Base-by-base conservation (phyloP, 768 basidiomycete species). In the Mycena venus region DNA sequence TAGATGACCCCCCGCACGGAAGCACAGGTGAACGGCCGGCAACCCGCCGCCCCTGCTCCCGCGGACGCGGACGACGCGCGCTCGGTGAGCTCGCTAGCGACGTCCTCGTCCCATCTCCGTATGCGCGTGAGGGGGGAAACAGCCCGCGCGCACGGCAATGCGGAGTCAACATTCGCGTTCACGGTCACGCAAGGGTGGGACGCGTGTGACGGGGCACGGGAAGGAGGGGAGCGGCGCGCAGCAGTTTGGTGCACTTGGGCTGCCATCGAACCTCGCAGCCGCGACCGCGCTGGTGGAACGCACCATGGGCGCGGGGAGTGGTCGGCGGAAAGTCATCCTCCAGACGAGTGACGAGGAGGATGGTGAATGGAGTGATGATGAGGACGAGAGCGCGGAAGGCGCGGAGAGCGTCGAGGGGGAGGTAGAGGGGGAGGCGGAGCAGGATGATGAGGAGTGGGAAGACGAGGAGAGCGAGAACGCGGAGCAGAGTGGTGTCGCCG, bases 301-400 rank as follows among this genome's bases (percentile, higher is more conserved):
- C 72, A 78, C 67, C 27, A 55, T 65, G 75, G 69, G 15, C 47
- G 59, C 38, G 63, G 73, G 51, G 36, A 71, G 61, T 49, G 40
- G n/a, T 47, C 61, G 70, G 47, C 25, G 53, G 31, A 49, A 44
- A 60, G 69, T 73, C 15, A 47, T 66, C 56, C 36, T 68, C 19
- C 60, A 55, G 44, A 75, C 73, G 25, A 74, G 64, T 32, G 77
- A 69, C 19, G 74, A 73, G 65, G 72, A 67, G 59, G 71, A 75
- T 40, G 70, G 64, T 56, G 68, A 68, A 19, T 59, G 75, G 74
- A 56, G 62, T 36, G 74, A 73, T 21, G 72, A 69, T 21, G 78
- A 73, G 58, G 76, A 59, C 27, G 69, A 69, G 42, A 60, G 67
- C 11, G 61, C 56, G 31, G 68, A 67, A 63, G 74, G 62, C 23